Evolutionary conservation across 306 rosid genomes (phyloP).

Genomic region (Quercus parvula): DNA sequence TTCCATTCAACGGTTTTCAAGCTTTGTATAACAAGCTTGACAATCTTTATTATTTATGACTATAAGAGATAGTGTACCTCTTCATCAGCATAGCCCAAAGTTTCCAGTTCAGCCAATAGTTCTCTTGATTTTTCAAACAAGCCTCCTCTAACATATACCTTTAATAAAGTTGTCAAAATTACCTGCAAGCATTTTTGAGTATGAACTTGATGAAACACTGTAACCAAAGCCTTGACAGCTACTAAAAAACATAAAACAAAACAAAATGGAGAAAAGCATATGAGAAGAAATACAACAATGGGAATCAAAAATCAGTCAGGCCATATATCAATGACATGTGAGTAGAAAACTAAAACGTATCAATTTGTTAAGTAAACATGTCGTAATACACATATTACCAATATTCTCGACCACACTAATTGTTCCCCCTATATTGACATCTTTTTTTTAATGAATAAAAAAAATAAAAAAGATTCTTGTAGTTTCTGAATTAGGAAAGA

Average conservation of each 20-base stretch:
- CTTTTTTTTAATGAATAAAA: too few relatives aligned
- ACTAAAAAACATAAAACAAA: not conserved
- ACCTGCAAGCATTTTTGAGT: conserved; percentile 52
- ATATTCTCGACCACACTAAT: not conserved
- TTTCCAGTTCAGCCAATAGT: conserved; percentile 60
- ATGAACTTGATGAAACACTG: not conserved
- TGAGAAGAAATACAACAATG: not conserved
- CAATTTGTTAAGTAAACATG: not conserved
- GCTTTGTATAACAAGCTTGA: not conserved
- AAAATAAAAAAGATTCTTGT: not conserved
- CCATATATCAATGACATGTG: not conserved
- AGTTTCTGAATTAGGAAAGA: not conserved
- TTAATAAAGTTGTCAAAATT: conserved; percentile 79
- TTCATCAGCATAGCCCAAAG: conserved; percentile 75
- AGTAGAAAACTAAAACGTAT: not conserved
- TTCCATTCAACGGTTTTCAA: not conserved
- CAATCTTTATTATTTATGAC: not conserved
- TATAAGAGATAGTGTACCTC: conserved; percentile 52
- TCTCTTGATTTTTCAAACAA: conserved; percentile 82
- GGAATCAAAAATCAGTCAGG: not conserved
- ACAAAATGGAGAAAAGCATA: not conserved
- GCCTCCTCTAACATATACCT: conserved; percentile 91
- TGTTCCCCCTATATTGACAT: not conserved
- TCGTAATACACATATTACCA: not conserved
- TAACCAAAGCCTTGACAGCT: not conserved